Percentiles rank a stretch among this genome's conserved stretches.
Conservation (phyloP, 768 basidiomycete genomes). For the Lanmaoa rubissima region DNA sequence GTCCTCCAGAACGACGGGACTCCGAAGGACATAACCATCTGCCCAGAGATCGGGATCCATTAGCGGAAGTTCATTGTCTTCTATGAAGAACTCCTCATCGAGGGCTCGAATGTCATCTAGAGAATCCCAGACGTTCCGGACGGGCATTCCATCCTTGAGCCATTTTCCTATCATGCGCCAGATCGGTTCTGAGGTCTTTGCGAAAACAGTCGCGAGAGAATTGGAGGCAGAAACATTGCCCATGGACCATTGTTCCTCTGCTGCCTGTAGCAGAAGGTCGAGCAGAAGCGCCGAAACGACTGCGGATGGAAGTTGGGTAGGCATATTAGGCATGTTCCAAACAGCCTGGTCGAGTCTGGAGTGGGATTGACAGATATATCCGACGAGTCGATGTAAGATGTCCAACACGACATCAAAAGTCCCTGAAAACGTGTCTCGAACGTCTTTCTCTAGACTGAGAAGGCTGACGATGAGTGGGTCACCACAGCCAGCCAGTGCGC, state of each 20-base stretch:
- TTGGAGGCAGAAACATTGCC: constrained; percentile 53
- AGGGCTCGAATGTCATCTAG: constrained; percentile 30
- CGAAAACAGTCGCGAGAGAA: constrained; percentile 62
- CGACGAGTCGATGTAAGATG: constrained; percentile 40
- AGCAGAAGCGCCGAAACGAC: constrained; percentile 56
- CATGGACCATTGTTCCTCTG: constrained; percentile 58
- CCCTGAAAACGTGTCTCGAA: constrained; percentile 55
- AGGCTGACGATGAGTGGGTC: constrained; percentile 54
- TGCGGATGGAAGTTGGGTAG: constrained; percentile 46
- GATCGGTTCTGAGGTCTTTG: constrained; percentile 60
- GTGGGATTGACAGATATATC: constrained; percentile 29
- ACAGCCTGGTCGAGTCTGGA: constrained; percentile 32
- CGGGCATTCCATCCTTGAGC: constrained; percentile 71
- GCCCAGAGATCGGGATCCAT: constrained; percentile 79
- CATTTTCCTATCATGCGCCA: constrained; percentile 74
- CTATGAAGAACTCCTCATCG: constrained; percentile 81
- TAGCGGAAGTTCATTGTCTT: constrained; percentile 61
- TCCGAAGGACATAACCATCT: constrained; percentile 63
- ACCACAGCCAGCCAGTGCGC: constrained; percentile 50
- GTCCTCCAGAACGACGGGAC: constrained; percentile 32
- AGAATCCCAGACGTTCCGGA: constrained; percentile 34
- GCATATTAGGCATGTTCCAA: constrained; percentile 42
- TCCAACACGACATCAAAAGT: constrained; percentile 56
- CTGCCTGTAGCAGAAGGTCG: constrained; percentile 56
- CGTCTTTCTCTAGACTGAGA: constrained; percentile 57